Base-by-base conservation (phyloP, 2,329 filamentous ascomycete genomes). In the Epichloe gansuensis region DNA sequence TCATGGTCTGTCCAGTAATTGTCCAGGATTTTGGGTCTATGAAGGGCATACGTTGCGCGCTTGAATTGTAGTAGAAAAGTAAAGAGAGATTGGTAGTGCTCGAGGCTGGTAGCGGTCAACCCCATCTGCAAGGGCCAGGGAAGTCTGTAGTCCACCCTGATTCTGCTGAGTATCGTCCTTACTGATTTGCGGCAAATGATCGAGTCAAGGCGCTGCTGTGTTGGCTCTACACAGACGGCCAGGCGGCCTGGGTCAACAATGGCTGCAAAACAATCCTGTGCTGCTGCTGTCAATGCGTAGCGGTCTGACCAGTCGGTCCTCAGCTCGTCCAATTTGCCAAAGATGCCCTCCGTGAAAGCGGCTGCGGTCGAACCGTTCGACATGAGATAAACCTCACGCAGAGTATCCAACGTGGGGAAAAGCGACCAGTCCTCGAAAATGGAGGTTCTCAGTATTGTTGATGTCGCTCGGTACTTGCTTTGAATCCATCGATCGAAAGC, bases 401-500 rank as follows among this genome's bases (percentile, higher is more conserved):
- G 70, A 0, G 82, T 78, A 52, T 83, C 72, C 0, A 96, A 69
- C 0, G 82, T 78, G 3, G 72, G 69, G 65, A 77, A 78, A 0
- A 97, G 70, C 0, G 82, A 82, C 60, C 85, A 91, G 7, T 80
- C 74, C 11, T 82, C 71, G 53, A 89, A 85, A 0, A 97, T 74
- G 3, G 82, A 75, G 45, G 75, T 71, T 21, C 81, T 81, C 15
- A 96, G 72, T 2, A 80, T 78, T 0, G 74, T 73, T 0, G 86
- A 86, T 7, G 86, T 85, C 34, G 83, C 74, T 23, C 80, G 79
- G 60, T 91, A 83, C 62, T 89, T 86, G 64, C 78, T 82, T 56
- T 83, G 74, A 52, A 96, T 85, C 82, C 91, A 90, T n/a, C 68
- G 70, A 46, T 85, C 77, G 59, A 97, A 88, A 0, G 83, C 78